Evolutionary conservation across 768 basidiomycete species (phyloP).

Genomic region (Suillus luteus): DNA sequence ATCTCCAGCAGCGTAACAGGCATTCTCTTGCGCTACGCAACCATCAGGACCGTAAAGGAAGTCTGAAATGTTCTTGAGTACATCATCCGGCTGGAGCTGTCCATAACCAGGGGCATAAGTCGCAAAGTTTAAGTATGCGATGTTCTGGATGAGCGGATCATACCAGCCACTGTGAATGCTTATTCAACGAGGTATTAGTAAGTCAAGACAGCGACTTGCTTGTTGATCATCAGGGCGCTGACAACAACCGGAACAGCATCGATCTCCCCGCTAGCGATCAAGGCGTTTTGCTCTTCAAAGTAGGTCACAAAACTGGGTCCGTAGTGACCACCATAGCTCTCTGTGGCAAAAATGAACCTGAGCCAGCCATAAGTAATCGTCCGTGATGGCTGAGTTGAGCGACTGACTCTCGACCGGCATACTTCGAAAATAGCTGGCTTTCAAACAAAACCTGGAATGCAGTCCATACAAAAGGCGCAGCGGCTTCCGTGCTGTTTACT

Average conservation of each 20-base stretch:
- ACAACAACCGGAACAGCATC: constrained; percentile 54
- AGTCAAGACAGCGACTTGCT: constrained; percentile 34
- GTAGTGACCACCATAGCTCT: constrained; percentile 72
- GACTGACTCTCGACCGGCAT: constrained; percentile 54
- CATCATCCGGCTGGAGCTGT: constrained; percentile 50
- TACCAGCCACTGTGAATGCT: constrained; percentile 54
- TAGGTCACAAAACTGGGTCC: constrained; percentile 65
- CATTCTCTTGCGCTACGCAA: constrained; percentile 54
- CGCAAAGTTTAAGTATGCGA: constrained; percentile 62
- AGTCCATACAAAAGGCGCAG: constrained; percentile 60
- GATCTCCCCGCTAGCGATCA: constrained; percentile 46
- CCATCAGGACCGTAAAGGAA: constrained; percentile 51
- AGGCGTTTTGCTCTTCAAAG: constrained; percentile 61
- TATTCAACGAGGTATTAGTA: neutral
- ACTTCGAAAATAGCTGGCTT: constrained; percentile 52
- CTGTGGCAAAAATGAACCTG: constrained; percentile 65
- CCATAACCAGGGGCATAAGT: constrained; percentile 68
- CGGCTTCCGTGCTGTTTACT: constrained; percentile 53
- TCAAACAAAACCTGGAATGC: constrained; percentile 68
- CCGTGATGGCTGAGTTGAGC: neutral
- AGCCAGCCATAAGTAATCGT: neutral
- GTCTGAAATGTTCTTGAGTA: constrained; percentile 48
- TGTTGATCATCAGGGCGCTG: constrained; percentile 66
- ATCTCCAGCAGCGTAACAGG: constrained; percentile 58
- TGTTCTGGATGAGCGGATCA: constrained; percentile 63